Base-by-base conservation (phyloP, 2,329 filamentous ascomycete species). In the Ophiostoma ulmi region DNA sequence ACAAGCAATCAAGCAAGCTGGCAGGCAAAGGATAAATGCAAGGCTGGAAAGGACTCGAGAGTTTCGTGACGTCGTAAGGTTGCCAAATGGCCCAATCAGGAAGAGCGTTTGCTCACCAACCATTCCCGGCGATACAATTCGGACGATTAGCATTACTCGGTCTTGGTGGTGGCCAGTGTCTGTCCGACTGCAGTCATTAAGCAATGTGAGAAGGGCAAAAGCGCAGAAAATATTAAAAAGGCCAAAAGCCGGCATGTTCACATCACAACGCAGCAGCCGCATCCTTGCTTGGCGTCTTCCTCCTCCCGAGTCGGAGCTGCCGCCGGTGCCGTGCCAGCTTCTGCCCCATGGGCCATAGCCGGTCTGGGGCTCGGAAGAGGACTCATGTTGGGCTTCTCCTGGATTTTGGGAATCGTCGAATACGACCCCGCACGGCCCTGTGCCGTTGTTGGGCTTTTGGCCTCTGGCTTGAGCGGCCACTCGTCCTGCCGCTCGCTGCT, bases 241-340 rank as follows among this genome's bases (percentile, higher is more conserved):
- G 17, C 35, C 61, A 38, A 36, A 3, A 64, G 22, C 20, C 20
- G 20, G 63, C 36, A 20, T 22, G 7, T 41, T 87, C 83, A 93
- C 91, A 93, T 93, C 75, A 94, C 85, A 73, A 92, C 82, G 79
- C 91, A 93, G 79, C 90, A 91, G 72, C 87, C 88, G 75, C 90
- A 90, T 13, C 87, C 85, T 73, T 84, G 86, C 75, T 87, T 84
- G 75, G 87, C 41, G 2, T 66, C 69, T 81, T 74, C 78, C 70
- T 87, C 83, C 72, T 87, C 84, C 13, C 67, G 64, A 1, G 82
- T 81, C 5, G 84, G 82, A 67, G 88, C 83, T 64, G 86, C 85
- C 35, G 87, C 77, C 73, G 83, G 76, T 3, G 76, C 82, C 64
- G 85, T 81, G 5, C 84, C 80, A 11, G 82, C 80, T 3, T 81